Evolutionary conservation across 164 flowering plant genomes (phyloP).

Genomic region (Vitis labrusca): DNA sequence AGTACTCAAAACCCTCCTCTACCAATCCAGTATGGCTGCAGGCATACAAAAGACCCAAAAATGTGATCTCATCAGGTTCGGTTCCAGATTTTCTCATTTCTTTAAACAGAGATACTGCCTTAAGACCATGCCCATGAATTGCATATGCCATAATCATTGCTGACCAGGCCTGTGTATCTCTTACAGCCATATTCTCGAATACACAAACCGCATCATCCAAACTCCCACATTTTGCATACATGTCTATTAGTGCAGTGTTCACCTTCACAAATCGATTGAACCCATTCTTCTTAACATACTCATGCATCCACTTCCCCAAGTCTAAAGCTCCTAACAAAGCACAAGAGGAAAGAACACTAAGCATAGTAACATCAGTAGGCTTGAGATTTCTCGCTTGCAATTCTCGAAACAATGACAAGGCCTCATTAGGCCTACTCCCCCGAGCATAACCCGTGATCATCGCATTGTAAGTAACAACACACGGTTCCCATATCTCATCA

Average conservation of each 20-base stretch:
- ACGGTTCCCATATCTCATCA: constrained; percentile 39
- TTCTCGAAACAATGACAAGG: constrained; percentile 59
- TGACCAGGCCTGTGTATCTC: constrained; percentile 72
- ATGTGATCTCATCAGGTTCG: constrained; percentile 62
- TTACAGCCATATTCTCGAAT: constrained; percentile 42
- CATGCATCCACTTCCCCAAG: constrained; percentile 74
- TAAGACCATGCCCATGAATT: constrained; percentile 52
- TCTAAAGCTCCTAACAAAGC: constrained; percentile 65
- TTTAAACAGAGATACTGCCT: constrained; percentile 51
- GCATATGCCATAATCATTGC: constrained; percentile 72
- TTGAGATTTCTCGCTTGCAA: constrained; percentile 44
- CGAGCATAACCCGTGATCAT: constrained; percentile 58
- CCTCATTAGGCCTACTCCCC: constrained; percentile 60
- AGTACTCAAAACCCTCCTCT: constrained; percentile 52
- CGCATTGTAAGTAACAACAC: constrained; percentile 61
- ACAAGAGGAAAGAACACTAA: constrained; percentile 59
- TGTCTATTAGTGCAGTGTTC: constrained; percentile 70
- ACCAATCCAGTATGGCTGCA: constrained; percentile 67
- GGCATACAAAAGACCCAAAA: constrained; percentile 60
- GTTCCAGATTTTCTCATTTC: constrained; percentile 46
- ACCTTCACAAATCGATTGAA: constrained; percentile 57
- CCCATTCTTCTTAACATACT: constrained; percentile 51
- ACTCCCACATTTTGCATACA: constrained; percentile 81
- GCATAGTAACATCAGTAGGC: constrained; percentile 67
- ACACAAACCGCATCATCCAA: constrained; percentile 57